phyloP scores from a whole-genome alignment of 495 filamentous ascomycete species.

The Aspergillus sclerotiicarbonarius region DNA sequence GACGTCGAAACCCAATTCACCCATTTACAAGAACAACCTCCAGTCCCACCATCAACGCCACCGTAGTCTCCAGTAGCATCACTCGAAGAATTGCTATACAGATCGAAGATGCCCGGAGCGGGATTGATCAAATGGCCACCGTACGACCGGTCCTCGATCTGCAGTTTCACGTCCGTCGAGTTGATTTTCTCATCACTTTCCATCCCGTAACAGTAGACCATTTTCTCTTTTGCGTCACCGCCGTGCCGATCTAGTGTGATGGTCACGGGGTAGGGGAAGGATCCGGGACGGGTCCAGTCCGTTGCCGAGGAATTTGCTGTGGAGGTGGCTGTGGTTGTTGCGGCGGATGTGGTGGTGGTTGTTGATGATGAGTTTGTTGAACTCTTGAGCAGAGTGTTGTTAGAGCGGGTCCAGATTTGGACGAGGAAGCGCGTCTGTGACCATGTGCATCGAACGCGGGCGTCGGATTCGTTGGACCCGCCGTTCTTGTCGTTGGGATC shows the following conservation, averaged over 20 bases:
- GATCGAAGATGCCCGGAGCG: constrained; percentile 46
- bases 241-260: constrained; percentile 81
- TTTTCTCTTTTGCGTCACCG: constrained; percentile 59
- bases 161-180: constrained; percentile 48
- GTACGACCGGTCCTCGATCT: constrained; percentile 57
- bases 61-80: constrained; percentile 25
- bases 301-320: constrained; percentile 46
- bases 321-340: constrained; percentile 22
- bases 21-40: constrained; percentile 25
- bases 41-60: constrained; percentile 22
- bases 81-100: constrained; percentile 21
- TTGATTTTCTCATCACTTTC: constrained; percentile 50
- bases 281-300: constrained; percentile 61
- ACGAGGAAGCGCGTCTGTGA: constrained; percentile 81
- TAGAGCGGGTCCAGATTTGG: constrained; percentile 80
- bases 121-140: constrained; percentile 62
- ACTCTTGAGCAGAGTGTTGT: constrained; percentile 10
- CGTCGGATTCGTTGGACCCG: constrained; percentile 57
- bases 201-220: constrained; percentile 69
- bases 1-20: constrained; percentile 17
- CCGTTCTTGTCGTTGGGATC: constrained; percentile 60
- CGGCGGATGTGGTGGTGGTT: constrained; percentile 23
- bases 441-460: constrained; percentile 75
- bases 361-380: constrained; percentile 11
- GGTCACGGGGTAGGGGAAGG: constrained; percentile 84